phyloP scores from a whole-genome alignment of 768 basidiomycete species.

The Macrolepiota albuminosa region DNA sequence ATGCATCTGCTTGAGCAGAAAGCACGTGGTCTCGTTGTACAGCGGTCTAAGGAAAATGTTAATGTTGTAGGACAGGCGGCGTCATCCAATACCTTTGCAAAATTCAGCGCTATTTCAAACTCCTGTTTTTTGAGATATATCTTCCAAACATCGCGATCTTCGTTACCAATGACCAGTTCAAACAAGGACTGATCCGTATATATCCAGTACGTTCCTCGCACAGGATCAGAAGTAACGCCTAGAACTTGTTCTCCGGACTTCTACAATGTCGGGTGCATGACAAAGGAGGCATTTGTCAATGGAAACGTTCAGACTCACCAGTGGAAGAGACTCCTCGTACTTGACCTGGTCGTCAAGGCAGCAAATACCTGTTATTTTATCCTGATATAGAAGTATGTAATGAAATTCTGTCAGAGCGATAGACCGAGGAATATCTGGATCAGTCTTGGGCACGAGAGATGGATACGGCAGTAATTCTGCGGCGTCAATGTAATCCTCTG shows the following conservation, averaged over 20 bases:
- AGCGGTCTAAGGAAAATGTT: slow-evolving; percentile 52
- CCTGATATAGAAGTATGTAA: slow-evolving; percentile 78
- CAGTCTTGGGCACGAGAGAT: slow-evolving; percentile 23
- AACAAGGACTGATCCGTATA: slow-evolving; percentile 87
- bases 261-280: slow-evolving; percentile 32
- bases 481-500: slow-evolving; percentile 74
- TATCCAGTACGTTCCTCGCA: slow-evolving; percentile 90
- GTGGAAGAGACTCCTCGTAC: slow-evolving; percentile 78
- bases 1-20: slow-evolving; percentile 75
- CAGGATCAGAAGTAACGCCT: slow-evolving; percentile 79
- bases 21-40: slow-evolving; percentile 82
- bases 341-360: slow-evolving; percentile 74
- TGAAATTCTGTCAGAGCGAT: slow-evolving; percentile 90
- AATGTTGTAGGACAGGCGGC: background rate
- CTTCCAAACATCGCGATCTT: slow-evolving; percentile 93
- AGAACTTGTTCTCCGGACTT: slow-evolving; percentile 69
- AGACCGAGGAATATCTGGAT: slow-evolving; percentile 57
- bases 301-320: slow-evolving; percentile 49
- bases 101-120: slow-evolving; percentile 73
- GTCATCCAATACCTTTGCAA: slow-evolving; percentile 62
- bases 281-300: background rate
- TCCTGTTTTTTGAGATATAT: slow-evolving; percentile 77
- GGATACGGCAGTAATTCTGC: slow-evolving; percentile 82
- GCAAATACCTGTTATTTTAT: slow-evolving; percentile 74
- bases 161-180: slow-evolving; percentile 80